phyloP scores from a whole-genome alignment of 164 flowering plant genomes.

The Aristolochia californica region DNA sequence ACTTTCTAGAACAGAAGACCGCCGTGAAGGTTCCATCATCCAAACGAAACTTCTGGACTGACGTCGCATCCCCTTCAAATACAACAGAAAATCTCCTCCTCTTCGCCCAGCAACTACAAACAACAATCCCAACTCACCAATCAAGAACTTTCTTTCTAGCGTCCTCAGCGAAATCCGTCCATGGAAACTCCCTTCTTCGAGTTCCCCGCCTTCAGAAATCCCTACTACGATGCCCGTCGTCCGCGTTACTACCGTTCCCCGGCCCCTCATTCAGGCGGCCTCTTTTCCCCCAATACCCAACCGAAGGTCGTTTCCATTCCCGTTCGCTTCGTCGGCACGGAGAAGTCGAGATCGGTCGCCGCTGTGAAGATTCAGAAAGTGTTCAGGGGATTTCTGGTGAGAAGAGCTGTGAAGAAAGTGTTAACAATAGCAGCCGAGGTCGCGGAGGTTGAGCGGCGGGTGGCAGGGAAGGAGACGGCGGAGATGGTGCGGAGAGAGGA shows the following conservation, averaged over 20 bases:
- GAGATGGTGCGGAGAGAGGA: constrained; percentile 32
- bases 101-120: background rate
- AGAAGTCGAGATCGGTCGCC: constrained; percentile 17
- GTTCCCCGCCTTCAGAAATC: background rate
- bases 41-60: background rate
- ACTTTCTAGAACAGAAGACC: background rate
- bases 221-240: constrained; percentile 8
- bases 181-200: constrained; percentile 7
- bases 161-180: background rate
- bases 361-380: constrained; percentile 59
- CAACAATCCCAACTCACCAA: background rate
- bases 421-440: constrained; percentile 25
- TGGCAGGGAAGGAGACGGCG: constrained; percentile 20
- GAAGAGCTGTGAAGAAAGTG: constrained; percentile 50
- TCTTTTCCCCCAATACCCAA: constrained; percentile 1
- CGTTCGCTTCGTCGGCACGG: constrained; percentile 31
- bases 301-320: constrained; percentile 45
- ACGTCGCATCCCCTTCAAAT: background rate
- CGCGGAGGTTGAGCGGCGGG: constrained; percentile 35
- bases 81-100: background rate
- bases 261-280: background rate
- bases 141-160: background rate
- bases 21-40: background rate
- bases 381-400: constrained; percentile 47
- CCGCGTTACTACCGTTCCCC: constrained; percentile 3